Evolutionary conservation across 805 yeast species (phyloP), one percentile per base, ranked within the genome.

Genomic region (Saccharomycopsis amapae): DNA sequence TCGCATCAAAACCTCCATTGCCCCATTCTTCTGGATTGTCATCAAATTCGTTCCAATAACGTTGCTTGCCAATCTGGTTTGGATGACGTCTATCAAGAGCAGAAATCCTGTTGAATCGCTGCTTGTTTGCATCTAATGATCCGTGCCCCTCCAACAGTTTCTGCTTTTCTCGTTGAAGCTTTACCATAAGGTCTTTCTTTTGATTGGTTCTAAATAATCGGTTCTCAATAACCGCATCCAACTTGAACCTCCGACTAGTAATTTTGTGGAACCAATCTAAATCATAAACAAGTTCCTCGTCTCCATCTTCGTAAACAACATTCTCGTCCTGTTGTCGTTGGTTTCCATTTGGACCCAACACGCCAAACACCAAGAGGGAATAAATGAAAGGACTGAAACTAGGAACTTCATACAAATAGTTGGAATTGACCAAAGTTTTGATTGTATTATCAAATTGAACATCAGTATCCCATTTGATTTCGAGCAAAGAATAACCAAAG

Each of bases 1-100:
- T 25, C 12, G 20, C 38, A 28, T 12, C 33, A n/a, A n/a, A n/a
- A 41, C 34, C 38, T 12, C 31, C 34, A 18, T 41, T 28, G 19
- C 49, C 40, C 38, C 38, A 35, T 18, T 43, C 48, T 22, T 50
- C 53, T 3, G 51, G 53, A 37, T 46, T 38, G 35, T 50, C 53
- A 31, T 50, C 53, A 36, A 50, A 50, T 33, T 50, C 53, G 24
- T 50, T 50, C 53, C 53, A 50, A 25, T 50, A 50, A 33, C 53
- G 31, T 31, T 19, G 12, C 24, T 37, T 43, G 22, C 42, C 42
- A 31, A 32, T n/a, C 15, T 6, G 5, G 12, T 6, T 31, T 9
- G 35, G 35, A 9, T 31, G 18, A 7, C 17, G 6, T 9, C 15
- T 31, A 26, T 26, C 7, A 26, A 9, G 30, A 26, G 10, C 30